Evolutionary conservation across 2,329 filamentous ascomycete genomes (phyloP).

Genomic region (Gyromitra esculenta): DNA sequence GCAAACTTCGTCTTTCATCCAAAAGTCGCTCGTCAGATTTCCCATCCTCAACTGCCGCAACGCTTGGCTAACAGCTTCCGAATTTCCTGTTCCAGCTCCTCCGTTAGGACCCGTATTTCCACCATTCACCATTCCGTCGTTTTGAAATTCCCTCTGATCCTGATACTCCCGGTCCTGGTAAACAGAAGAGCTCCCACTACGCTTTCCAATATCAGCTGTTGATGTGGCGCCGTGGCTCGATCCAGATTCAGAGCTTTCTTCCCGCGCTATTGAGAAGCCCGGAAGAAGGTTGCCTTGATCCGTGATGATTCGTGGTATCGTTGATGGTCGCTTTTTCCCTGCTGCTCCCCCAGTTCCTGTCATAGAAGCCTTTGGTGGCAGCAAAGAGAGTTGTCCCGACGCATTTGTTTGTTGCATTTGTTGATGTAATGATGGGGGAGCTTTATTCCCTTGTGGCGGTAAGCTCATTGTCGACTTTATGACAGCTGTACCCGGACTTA

Average conservation of each 20-base stretch:
- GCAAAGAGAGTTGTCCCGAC: slow-evolving; percentile 34
- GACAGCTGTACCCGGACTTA: slow-evolving; percentile 26
- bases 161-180: slow-evolving; percentile 40
- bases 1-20: slow-evolving; percentile 99
- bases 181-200: slow-evolving; percentile 44
- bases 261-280: slow-evolving; percentile 51
- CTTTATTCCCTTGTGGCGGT: slow-evolving; percentile 34
- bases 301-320: slow-evolving; percentile 48
- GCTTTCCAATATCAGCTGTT: slow-evolving; percentile 42
- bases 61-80: slow-evolving; percentile 59
- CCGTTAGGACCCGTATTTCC: slow-evolving; percentile 46
- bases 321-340: slow-evolving; percentile 37
- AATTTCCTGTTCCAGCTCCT: slow-evolving; percentile 50
- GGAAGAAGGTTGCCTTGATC: slow-evolving; percentile 52
- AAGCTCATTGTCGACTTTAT: slow-evolving; percentile 31
- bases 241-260: slow-evolving; percentile 49
- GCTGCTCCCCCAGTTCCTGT: slow-evolving; percentile 4
- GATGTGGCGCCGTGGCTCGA: slow-evolving; percentile 52
- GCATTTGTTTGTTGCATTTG: slow-evolving; percentile 30
- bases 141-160: slow-evolving; percentile 26
- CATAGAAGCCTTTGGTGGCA: slow-evolving; percentile 28
- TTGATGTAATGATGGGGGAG: slow-evolving; percentile 33
- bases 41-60: slow-evolving; percentile 77
- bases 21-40: slow-evolving; percentile 92
- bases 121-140: slow-evolving; percentile 44